Evolutionary conservation across 768 basidiomycete genomes (phyloP).

Genomic region (Hygrocybe coccinea): DNA sequence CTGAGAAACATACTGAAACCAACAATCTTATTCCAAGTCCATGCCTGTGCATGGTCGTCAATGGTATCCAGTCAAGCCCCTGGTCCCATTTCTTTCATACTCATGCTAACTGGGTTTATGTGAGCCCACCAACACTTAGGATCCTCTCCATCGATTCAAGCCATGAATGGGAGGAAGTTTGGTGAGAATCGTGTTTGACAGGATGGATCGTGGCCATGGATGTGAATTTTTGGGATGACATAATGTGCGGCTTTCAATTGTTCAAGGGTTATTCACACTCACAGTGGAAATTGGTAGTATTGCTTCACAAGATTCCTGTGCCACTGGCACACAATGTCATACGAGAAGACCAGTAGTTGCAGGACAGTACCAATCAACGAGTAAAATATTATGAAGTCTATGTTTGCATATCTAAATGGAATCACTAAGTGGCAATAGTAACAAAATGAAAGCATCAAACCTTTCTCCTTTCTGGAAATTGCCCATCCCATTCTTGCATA

Average conservation of each 20-base stretch:
- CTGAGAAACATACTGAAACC: not conserved
- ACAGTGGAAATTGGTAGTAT: conserved; percentile 1
- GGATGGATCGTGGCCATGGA: conserved; percentile 10
- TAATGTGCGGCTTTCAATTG: not conserved
- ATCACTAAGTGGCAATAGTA: not conserved
- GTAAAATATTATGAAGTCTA: conserved; percentile 24
- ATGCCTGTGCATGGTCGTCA: conserved; percentile 24
- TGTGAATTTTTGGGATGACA: conserved; percentile 13
- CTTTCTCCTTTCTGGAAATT: conserved; percentile 33
- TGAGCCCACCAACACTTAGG: conserved; percentile 23
- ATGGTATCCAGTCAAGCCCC: conserved; percentile 19
- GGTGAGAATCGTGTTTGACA: conserved; percentile 14
- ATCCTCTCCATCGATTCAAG: conserved; percentile 28
- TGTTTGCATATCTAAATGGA: conserved; percentile 24
- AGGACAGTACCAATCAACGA: conserved; percentile 8
- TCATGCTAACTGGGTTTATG: conserved; percentile 22
- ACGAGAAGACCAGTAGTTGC: conserved; percentile 19
- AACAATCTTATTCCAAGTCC: conserved; percentile 19
- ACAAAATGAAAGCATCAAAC: conserved; percentile 13
- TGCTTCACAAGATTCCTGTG: not conserved
- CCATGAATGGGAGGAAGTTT: conserved; percentile 19
- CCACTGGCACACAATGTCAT: conserved; percentile 30
- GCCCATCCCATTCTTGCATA: conserved; percentile 22
- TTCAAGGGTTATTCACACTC: not conserved
- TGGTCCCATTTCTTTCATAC: conserved; percentile 31